These are phyloP conservation scores for Sisymbrium altissimum DNA, from an alignment of 345 rosid species.

Conservation along the genomic window DNA sequence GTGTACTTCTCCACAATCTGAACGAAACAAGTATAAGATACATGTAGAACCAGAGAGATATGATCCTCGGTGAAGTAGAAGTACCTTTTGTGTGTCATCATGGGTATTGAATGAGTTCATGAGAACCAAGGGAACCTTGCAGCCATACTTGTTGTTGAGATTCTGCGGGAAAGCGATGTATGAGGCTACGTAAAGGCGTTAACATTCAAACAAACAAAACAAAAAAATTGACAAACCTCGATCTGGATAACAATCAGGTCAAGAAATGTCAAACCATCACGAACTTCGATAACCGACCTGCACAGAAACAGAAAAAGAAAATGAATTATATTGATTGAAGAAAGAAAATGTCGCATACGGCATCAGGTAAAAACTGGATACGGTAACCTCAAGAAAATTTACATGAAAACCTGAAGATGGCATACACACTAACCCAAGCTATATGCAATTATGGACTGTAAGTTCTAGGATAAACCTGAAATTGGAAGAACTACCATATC, in stretches of 20 bases:
- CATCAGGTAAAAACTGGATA: not conserved
- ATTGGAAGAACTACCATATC: not conserved
- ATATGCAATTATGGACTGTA: not conserved
- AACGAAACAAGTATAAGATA: not conserved
- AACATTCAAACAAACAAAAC: not conserved
- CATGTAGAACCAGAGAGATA: not conserved
- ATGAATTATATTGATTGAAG: not conserved
- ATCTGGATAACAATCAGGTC: slow-evolving; percentile 92
- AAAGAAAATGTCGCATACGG: not conserved
- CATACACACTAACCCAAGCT: not conserved
- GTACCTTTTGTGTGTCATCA: slow-evolving; percentile 87
- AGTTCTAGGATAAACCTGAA: not conserved
- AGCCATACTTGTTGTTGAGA: slow-evolving; percentile 78
- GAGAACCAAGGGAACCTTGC: slow-evolving; percentile 83
- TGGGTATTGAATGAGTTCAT: slow-evolving; percentile 99
- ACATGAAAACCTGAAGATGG: not conserved
- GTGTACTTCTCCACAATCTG: slow-evolving; percentile 86
- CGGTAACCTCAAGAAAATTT: not conserved
- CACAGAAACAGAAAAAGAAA: slow-evolving; percentile 1
- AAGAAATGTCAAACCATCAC: slow-evolving; percentile 89
- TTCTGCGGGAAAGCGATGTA: slow-evolving; percentile 33
- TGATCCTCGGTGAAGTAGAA: not conserved
- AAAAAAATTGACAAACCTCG: slow-evolving; percentile 47
- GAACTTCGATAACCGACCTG: slow-evolving; percentile 96
- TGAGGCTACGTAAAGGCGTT: not conserved